Evolutionary conservation across 2,329 filamentous ascomycete genomes (phyloP).

Genomic region (Sporothrix inflata): DNA sequence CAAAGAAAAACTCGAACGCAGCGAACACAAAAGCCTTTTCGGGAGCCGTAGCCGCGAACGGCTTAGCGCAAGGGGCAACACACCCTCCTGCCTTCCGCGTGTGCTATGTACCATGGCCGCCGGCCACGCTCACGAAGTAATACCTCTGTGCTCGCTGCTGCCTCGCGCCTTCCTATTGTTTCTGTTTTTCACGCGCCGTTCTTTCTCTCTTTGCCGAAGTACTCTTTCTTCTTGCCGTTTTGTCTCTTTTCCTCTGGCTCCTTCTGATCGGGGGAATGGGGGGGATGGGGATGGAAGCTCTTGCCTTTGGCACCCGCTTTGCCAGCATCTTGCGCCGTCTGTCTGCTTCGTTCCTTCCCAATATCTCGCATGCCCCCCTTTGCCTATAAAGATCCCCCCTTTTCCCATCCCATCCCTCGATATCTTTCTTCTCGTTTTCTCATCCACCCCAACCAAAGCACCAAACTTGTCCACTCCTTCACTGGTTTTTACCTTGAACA

Average conservation of each 20-base stretch:
- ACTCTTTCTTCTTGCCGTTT: constrained; percentile 13
- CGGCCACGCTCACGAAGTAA: too few species aligned
- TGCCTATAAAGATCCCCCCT: constrained; percentile 15
- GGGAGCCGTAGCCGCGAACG: constrained; percentile 22
- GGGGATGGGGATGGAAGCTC: neutral
- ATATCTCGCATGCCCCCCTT: neutral
- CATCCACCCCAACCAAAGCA: constrained; percentile 6
- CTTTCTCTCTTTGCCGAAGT: constrained; percentile 17
- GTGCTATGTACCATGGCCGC: too few species aligned
- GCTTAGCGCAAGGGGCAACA: constrained; percentile 30
- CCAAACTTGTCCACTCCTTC: constrained; percentile 18
- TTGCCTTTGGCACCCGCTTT: neutral
- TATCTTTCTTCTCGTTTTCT: neutral
- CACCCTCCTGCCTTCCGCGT: constrained; percentile 21
- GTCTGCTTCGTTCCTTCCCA: neutral
- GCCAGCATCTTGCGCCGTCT: neutral
- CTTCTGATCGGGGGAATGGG: constrained; percentile 5
- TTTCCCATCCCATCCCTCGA: neutral
- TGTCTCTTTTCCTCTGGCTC: neutral
- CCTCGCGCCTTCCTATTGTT: neutral
- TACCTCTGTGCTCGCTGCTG: neutral
- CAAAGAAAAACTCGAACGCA: neutral
- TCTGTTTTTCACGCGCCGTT: neutral
- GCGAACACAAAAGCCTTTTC: neutral
- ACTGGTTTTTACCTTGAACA: neutral